Evolutionary conservation across 306 rosid genomes (phyloP).

Genomic region (Acacia acuminata): DNA sequence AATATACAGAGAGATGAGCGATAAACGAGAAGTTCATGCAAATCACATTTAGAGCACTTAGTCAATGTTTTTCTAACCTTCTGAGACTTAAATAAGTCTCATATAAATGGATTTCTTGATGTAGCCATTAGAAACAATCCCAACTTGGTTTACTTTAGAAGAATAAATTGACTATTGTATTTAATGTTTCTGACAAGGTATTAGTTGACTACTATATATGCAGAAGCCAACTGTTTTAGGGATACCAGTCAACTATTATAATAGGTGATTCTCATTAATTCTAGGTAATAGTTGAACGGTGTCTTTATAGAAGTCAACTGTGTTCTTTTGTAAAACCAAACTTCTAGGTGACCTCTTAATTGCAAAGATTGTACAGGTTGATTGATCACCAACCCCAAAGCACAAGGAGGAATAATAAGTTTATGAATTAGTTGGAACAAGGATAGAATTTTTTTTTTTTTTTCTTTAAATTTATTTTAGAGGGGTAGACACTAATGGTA

Average conservation of each 20-base stretch:
- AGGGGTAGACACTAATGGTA: too few relatives aligned
- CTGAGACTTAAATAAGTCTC: neutral
- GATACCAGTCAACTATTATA: neutral
- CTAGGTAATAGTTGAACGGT: neutral
- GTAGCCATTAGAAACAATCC: slow-evolving; percentile 1
- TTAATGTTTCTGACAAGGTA: neutral
- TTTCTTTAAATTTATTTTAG: too few relatives aligned
- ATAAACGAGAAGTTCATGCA: neutral
- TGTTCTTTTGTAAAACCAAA: neutral
- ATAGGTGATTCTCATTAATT: neutral
- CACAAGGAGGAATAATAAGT: neutral
- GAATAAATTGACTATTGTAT: neutral
- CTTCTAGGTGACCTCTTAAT: neutral
- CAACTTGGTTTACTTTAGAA: neutral
- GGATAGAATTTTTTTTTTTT: too few relatives aligned
- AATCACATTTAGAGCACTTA: neutral
- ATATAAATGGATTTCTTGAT: neutral
- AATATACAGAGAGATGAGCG: neutral
- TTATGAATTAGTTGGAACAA: neutral
- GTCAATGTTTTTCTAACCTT: neutral
- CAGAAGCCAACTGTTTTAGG: neutral
- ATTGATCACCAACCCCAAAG: neutral
- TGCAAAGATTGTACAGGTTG: neutral
- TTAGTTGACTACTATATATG: neutral
- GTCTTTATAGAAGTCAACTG: neutral